Evolutionary conservation across 306 rosid species (phyloP), one percentile per base, ranked within the genome.

Genomic region (Quercus suber): DNA sequence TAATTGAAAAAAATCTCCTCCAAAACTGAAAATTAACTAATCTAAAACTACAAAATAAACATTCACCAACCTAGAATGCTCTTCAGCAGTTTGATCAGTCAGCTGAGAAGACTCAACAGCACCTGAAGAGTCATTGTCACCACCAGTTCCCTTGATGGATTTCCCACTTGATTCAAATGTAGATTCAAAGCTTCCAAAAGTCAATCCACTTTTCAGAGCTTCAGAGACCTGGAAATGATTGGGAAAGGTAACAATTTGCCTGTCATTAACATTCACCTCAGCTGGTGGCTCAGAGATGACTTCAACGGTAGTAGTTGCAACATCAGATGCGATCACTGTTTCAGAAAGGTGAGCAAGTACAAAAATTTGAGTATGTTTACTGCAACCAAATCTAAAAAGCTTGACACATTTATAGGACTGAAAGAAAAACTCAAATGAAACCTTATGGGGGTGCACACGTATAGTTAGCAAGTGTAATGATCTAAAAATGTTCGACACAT

Each of bases 151-250:
- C 79, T 52, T 84, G 75, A 73, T 74, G 56, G 83, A 82, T 61
- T 60, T 81, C 59, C 71, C 91, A 59, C 69, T 84, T 19, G 53
- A 75, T 49, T 72, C 86, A 14, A 63, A 79, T 70, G 43, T 55
- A 69, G 87, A 75, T 78, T 86, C 90, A 57, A 91, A 88, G 86
- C 94, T 93, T 86, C 98, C 98, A 84, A 93, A 93, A 52, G 92
- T 89, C 82, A 93, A 87, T 33, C 90, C 92, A 78, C 80, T 90
- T 82, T 90, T 93, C 71, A 91, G 71, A 76, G 90, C 84, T 79
- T 87, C 83, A 0, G 98, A 89, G 71, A 93, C 97, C 85, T 87
- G 89, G 82, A 93, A 91, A 86, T 93, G 93, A 76, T 81, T 88
- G 13, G 98, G 97, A 76, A 93, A 93, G 56, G 92, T 88, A 76